Percentiles rank a stretch among this genome's conserved stretches.
These are phyloP conservation scores for Globisporangium ultimum DNA, from an alignment of 352 stramenopile species.

Conservation along the genomic window DNA sequence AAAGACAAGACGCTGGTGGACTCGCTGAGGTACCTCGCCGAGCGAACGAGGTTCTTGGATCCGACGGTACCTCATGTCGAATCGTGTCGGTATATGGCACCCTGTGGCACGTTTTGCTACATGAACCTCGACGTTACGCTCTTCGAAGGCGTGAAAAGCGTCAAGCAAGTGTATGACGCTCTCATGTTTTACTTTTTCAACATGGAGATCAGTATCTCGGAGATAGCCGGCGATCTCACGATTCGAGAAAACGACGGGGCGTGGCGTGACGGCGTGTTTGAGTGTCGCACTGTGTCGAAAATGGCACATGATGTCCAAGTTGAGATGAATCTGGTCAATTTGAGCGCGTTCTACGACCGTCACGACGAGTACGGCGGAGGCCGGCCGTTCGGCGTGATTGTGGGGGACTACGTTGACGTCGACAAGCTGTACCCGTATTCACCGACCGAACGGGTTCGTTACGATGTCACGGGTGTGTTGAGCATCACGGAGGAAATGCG, in stretches of 20 bases:
- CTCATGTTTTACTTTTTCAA: conserved; percentile 51
- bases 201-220: conserved; percentile 54
- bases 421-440: conserved; percentile 11
- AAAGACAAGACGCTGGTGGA: conserved; percentile 34
- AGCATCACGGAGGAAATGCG: conserved; percentile 1
- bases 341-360: conserved; percentile 1
- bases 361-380: neutral
- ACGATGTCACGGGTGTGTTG: conserved; percentile 7
- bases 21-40: conserved; percentile 24
- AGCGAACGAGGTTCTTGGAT: conserved; percentile 29
- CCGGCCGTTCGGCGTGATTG: conserved; percentile 3
- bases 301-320: conserved; percentile 8
- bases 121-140: conserved; percentile 51
- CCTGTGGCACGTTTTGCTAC: conserved; percentile 34
- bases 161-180: conserved; percentile 49
- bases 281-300: conserved; percentile 30
- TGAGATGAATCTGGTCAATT: conserved; percentile 3
- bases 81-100: conserved; percentile 28
- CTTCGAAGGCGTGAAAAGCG: conserved; percentile 25
- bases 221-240: conserved; percentile 48
- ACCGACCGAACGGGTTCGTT: neutral
- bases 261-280: conserved; percentile 29
- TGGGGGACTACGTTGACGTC: conserved; percentile 1
- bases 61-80: neutral
- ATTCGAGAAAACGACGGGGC: conserved; percentile 50